Percentiles rank a stretch among this genome's conserved stretches.
Conservation (phyloP, 1,284 basidiomycete species). For the Sporisorium exsertum region DNA sequence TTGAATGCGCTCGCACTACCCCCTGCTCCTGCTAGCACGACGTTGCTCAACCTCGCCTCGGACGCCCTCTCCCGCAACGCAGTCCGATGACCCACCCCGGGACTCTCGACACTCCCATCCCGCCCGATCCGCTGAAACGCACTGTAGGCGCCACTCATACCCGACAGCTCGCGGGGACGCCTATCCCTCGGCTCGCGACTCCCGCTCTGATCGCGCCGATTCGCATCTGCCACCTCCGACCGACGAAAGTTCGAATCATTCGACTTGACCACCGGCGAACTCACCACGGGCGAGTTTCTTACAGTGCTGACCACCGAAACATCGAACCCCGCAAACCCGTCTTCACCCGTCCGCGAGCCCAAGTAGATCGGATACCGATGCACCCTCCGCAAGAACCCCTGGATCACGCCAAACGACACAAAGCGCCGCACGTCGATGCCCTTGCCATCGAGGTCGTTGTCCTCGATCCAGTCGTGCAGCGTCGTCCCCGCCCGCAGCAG, state of each 20-base stretch:
- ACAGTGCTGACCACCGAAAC: conserved; percentile 28
- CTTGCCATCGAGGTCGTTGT: conserved; percentile 73
- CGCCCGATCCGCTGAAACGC: conserved; percentile 32
- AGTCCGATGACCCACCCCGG: conserved; percentile 24
- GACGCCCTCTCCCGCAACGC: conserved; percentile 11
- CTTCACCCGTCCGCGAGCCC: conserved; percentile 10
- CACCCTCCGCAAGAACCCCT: conserved; percentile 91
- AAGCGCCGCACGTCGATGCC: conserved; percentile 93
- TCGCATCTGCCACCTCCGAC: neutral
- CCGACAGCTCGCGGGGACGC: conserved; percentile 39
- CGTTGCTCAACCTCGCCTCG: conserved; percentile 34
- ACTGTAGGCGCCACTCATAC: conserved; percentile 35
- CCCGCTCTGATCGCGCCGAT: conserved; percentile 35
- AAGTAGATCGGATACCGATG: conserved; percentile 89
- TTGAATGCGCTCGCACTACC: conserved; percentile 28
- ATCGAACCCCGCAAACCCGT: conserved; percentile 20
- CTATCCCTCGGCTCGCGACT: conserved; percentile 49
- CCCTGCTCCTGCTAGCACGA: conserved; percentile 24
- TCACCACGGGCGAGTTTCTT: conserved; percentile 37
- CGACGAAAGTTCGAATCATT: conserved; percentile 14
- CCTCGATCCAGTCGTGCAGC: conserved; percentile 88
- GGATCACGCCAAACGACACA: conserved; percentile 98
- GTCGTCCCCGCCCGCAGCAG: conserved; percentile 85
- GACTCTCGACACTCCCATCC: conserved; percentile 45
- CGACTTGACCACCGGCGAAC: conserved; percentile 27